Base-by-base conservation (phyloP, 2,329 filamentous ascomycete genomes). In the Myriosclerotinia curreyana region DNA sequence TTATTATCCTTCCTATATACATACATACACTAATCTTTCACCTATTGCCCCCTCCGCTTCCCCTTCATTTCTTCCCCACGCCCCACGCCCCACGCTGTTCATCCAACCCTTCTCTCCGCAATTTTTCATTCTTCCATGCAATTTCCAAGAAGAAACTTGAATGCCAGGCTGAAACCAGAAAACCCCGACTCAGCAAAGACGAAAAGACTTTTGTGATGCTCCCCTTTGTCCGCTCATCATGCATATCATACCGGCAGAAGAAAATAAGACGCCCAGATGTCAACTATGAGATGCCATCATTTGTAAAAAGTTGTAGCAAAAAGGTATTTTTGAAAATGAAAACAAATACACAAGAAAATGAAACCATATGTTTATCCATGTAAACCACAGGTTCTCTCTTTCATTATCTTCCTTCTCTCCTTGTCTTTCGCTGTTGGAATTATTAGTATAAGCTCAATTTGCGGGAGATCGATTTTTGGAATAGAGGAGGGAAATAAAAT, bases 321-420 rank as follows among this genome's bases (percentile, higher is more conserved):
- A 59, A 59, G 51, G 42, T 58, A 25, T 36, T 59, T 59, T 56
- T 36, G 8, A 7, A 36, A 38, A 48, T 25, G 14, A 7, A 17
- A 48, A 48, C 36, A 15, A 8, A 25, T 49, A 34, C 28, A 59
- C 8, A 12, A 48, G 28, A 59, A 38, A 28, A 40, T 38, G 20
- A 38, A 52, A 28, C 8, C 3, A 17, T 15, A 12, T n/a, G 12
- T 54, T 60, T 66, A 64, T 52, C 44, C 48, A 40, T 67, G 61
- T 54, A 66, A 66, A 11, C 66, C 66, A 34, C 48, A 51, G 0
- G 84, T 87, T 71, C 87, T 79, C 76, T 86, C 78, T 70, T 81
- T 82, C 84, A 90, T 89, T 71, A 86, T 70, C 71, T 83, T 83
- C 77, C 85, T 83, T 72, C 88, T 81, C 74, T 83, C 79, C 76